Percentiles rank a stretch among this genome's conserved stretches.
phyloP scores from a whole-genome alignment of 2,329 filamentous ascomycete genomes.

The Metarhizium humberi region DNA sequence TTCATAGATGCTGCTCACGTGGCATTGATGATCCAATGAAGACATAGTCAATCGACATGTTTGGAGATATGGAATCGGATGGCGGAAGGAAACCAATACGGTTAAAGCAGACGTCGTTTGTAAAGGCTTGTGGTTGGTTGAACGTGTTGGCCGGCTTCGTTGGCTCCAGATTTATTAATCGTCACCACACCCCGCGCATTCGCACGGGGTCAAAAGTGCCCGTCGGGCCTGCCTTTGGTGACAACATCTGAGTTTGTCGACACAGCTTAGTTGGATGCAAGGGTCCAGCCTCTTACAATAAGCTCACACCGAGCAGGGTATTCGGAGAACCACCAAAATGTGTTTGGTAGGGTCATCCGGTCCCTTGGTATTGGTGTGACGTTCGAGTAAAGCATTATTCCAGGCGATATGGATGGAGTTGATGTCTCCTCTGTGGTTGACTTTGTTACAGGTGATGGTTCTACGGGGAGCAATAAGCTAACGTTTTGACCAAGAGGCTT shows the following conservation, averaged over 20 bases:
- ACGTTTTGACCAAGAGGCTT: background rate
- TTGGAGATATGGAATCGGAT: background rate
- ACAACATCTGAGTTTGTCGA: background rate
- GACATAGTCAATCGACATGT: background rate
- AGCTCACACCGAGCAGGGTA: constrained; percentile 7
- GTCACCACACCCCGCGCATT: background rate
- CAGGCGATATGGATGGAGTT: background rate
- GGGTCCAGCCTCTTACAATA: constrained; percentile 5
- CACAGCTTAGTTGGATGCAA: constrained; percentile 2
- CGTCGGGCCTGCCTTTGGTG: constrained; percentile 4
- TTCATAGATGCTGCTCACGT: background rate
- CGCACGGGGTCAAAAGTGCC: constrained; percentile 6
- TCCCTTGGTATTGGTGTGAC: constrained; percentile 4
- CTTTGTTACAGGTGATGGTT: background rate
- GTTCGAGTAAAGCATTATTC: background rate
- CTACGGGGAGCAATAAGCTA: background rate
- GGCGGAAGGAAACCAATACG: background rate
- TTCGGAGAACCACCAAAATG: constrained; percentile 10
- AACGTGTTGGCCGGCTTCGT: background rate
- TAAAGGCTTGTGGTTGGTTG: background rate
- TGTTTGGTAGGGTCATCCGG: constrained; percentile 12
- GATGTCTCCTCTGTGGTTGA: background rate
- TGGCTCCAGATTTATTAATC: background rate
- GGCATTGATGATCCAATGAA: background rate
- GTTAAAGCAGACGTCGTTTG: background rate